Percentiles rank a stretch among this genome's conserved stretches.
Evolutionary conservation across 2,329 filamentous ascomycete genomes (phyloP).

Genomic region (Aspergillus niger): DNA sequence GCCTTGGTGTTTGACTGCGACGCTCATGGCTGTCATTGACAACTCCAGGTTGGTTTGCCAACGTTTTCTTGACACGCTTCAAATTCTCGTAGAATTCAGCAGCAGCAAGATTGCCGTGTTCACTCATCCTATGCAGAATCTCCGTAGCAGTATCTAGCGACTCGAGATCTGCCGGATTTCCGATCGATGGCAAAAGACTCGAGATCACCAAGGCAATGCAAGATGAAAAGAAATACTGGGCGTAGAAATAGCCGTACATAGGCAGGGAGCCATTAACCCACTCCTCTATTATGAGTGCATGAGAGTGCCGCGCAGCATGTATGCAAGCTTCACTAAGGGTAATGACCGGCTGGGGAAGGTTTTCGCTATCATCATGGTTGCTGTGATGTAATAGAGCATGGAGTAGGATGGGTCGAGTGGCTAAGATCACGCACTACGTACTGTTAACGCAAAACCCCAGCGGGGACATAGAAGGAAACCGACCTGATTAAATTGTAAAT

Average conservation of each 20-base stretch:
- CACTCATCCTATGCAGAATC: constrained; percentile 29
- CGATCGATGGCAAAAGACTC: constrained; percentile 23
- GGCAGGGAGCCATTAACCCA: constrained; percentile 37
- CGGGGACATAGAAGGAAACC: neutral
- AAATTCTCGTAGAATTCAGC: constrained; percentile 33
- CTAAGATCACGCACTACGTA: constrained; percentile 38
- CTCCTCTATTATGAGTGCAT: constrained; percentile 33
- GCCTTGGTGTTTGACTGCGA: neutral
- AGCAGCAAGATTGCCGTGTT: constrained; percentile 33
- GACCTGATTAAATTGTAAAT: constrained; percentile 39
- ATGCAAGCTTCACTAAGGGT: constrained; percentile 37
- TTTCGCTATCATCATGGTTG: constrained; percentile 8
- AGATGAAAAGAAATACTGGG: constrained; percentile 38
- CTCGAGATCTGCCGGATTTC: constrained; percentile 23
- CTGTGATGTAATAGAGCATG: constrained; percentile 32
- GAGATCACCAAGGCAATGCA: constrained; percentile 36
- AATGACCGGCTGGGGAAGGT: constrained; percentile 27
- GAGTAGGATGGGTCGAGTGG: constrained; percentile 38
- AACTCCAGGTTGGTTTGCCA: neutral
- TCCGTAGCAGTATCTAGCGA: constrained; percentile 29
- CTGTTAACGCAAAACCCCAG: neutral
- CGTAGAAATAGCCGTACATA: constrained; percentile 38
- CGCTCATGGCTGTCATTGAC: constrained; percentile 14
- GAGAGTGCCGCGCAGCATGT: constrained; percentile 33
- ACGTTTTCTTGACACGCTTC: constrained; percentile 19